Evolutionary conservation across 345 rosid species (phyloP), one percentile per base, ranked within the genome.

Genomic region (Eucalyptus camaldulensis): DNA sequence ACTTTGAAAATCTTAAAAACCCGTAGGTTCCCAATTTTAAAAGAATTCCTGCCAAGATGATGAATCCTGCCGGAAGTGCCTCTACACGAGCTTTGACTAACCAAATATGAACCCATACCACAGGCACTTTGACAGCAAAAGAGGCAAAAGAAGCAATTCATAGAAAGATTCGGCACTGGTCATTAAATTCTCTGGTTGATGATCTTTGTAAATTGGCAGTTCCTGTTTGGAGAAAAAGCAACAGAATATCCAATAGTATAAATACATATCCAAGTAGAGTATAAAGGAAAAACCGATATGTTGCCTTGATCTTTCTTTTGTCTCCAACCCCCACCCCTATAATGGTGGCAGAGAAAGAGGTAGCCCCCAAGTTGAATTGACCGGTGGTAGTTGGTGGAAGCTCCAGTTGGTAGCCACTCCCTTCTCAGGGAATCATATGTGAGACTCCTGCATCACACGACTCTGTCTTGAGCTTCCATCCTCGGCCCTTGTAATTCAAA

Each of bases 301-400:
- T 24, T 72, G 25, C 81, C 24, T 37, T 19, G 25, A 31, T 72
- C 25, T 72, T 31, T 72, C 25, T 37, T 72, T 72, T 72, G 8
- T 17, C 25, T 33, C 13, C 7, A 33, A 33, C 53, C 92, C 65
- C 60, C 65, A 37, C 69, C 69, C 67, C 62, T 85, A 90, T 87
- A 90, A 88, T 69, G 88, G 47, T 86, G 90, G 90, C 33, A 86
- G 88, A 86, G 91, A 72, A 76, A 60, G 89, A 49, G 81, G 88
- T 87, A 88, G 54, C 90, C 91, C 76, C 60, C 87, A 91, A 89
- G 91, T 19, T 22, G 88, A 89, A 89, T 87, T 89, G 88, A 87
- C 87, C 33, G 6, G 86, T 87, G 87, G 88, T 80, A 72, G 86
- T 89, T 56, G 62, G 89, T 80, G 22, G 80, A 88, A 88, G 89